A percentile compares a stretch with the other conserved stretches of the same genome.
Evolutionary conservation across 2,329 filamentous ascomycete species (phyloP).

Genomic region (Aspergillus ochraceus): DNA sequence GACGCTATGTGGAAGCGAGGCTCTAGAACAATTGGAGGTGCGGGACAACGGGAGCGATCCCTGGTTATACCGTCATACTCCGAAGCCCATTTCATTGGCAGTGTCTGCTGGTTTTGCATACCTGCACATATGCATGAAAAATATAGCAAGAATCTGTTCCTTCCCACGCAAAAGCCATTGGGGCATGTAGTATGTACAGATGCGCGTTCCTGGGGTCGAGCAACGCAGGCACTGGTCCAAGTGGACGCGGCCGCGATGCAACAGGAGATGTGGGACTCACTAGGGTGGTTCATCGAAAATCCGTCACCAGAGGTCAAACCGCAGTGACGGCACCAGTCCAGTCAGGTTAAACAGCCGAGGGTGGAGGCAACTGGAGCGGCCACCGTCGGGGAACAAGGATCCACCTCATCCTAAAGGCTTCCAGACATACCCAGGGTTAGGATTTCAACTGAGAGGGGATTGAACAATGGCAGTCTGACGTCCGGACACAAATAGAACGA

Average conservation of each 20-base stretch:
- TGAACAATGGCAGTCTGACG: neutral
- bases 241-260: neutral
- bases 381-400: neutral
- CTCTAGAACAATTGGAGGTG: neutral
- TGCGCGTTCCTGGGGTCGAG: neutral
- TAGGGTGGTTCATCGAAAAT: slow-evolving; percentile 1
- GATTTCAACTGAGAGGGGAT: neutral
- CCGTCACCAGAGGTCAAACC: neutral
- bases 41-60: neutral
- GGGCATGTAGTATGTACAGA: neutral
- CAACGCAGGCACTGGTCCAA: neutral
- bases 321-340: slow-evolving; percentile 1
- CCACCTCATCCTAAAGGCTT: neutral
- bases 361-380: neutral
- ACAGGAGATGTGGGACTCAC: neutral
- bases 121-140: neutral
- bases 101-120: neutral
- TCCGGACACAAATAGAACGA: neutral
- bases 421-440: neutral
- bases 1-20: slow-evolving; percentile 5
- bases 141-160: neutral
- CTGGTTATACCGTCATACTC: neutral
- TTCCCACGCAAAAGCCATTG: too few species aligned
- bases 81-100: neutral
- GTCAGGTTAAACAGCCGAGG: slow-evolving; percentile 3